Evolutionary conservation across 305 asterid genomes (phyloP).

Genomic region (Solanum hybrid): DNA sequence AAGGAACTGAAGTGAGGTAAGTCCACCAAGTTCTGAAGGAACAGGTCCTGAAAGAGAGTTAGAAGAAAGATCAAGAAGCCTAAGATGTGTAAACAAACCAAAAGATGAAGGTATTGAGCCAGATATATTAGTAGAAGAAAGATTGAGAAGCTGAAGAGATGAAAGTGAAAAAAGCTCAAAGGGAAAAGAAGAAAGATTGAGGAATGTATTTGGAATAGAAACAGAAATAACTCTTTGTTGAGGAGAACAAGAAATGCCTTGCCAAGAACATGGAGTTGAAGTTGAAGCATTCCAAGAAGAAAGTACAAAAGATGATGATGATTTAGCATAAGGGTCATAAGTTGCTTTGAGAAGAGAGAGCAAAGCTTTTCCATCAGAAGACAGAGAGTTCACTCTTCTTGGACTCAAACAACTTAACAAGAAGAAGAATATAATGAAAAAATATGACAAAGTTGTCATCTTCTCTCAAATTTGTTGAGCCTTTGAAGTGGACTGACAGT

Average conservation of each 20-base stretch:
- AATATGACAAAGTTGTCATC: constrained; percentile 1
- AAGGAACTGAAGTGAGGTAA: constrained; percentile 55
- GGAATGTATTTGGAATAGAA: constrained; percentile 69
- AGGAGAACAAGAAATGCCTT: constrained; percentile 81
- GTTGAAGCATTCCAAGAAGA: constrained; percentile 71
- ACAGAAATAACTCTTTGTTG: constrained; percentile 67
- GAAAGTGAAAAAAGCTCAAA: constrained; percentile 53
- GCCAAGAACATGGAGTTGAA: constrained; percentile 86
- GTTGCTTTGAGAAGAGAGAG: constrained; percentile 62
- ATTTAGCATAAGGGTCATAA: constrained; percentile 32
- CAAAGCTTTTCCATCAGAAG: constrained; percentile 75
- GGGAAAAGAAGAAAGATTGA: constrained; percentile 66
- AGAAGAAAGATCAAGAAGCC: constrained; percentile 66
- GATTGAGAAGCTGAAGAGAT: constrained; percentile 74
- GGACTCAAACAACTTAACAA: constrained; percentile 8
- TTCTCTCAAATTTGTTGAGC: constrained; percentile 24
- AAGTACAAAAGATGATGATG: constrained; percentile 46
- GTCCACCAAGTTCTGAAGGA: constrained; percentile 55
- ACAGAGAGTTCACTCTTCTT: constrained; percentile 28
- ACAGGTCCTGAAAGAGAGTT: constrained; percentile 54
- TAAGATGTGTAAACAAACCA: constrained; percentile 47
- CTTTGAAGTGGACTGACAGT: constrained; percentile 4
- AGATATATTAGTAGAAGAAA: constrained; percentile 75
- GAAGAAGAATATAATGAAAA: constrained; percentile 17
- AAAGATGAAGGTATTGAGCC: constrained; percentile 66